Conservation (phyloP, 257 asterid species). For the Paulownia fortunei region DNA sequence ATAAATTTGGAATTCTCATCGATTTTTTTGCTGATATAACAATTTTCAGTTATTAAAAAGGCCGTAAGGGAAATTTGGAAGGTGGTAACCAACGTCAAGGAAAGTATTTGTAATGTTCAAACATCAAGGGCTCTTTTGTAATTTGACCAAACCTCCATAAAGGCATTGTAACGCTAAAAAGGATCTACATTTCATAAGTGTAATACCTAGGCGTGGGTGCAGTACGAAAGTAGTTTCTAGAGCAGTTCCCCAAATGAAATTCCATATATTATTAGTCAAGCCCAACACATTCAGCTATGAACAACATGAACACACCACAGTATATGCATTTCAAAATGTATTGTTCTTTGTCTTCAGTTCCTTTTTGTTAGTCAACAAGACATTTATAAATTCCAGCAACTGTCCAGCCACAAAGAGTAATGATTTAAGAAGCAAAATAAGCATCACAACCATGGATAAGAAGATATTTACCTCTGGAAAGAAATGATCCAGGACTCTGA, state of each 20-base stretch:
- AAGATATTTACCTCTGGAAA: conserved; percentile 47
- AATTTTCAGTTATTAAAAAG: too few relatives aligned
- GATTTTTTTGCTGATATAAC: too few relatives aligned
- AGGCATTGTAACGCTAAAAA: not conserved
- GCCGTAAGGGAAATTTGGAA: too few relatives aligned
- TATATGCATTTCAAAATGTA: not conserved
- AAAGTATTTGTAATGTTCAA: not conserved
- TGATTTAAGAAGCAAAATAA: not conserved
- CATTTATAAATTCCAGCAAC: not conserved
- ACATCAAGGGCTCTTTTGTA: not conserved
- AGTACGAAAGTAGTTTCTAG: not conserved
- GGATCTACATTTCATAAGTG: not conserved
- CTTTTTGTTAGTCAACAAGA: not conserved
- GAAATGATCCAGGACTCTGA: conserved; percentile 46
- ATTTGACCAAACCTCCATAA: not conserved
- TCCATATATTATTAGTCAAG: not conserved
- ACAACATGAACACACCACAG: not conserved
- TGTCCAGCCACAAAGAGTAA: not conserved
- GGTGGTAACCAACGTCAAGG: too few relatives aligned
- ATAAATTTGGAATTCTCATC: too few relatives aligned
- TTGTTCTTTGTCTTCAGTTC: not conserved
- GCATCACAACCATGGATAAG: not conserved
- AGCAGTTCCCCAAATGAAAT: not conserved
- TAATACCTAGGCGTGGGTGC: not conserved
- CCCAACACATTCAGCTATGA: not conserved